Conservation (phyloP, 495 filamentous ascomycete genomes). For the Neurospora tetrasperma region DNA sequence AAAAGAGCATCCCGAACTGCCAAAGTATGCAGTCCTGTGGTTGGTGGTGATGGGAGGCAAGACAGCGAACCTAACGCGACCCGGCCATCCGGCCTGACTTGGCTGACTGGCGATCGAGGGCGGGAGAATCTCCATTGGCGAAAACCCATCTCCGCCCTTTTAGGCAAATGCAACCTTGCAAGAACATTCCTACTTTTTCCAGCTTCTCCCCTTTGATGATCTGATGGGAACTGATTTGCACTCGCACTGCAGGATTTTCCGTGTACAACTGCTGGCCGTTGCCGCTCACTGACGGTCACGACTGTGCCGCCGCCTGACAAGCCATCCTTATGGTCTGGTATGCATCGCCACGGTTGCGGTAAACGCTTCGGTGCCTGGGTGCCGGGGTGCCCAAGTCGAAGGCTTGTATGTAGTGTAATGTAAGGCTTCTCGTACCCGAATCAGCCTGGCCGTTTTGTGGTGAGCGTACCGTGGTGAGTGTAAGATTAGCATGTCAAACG, state of each 20-base stretch:
- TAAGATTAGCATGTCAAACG: not conserved
- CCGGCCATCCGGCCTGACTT: not conserved
- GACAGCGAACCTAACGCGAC: not conserved
- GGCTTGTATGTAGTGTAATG: not conserved
- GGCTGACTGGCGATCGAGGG: not conserved
- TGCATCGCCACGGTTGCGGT: not conserved
- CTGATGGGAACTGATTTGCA: not conserved
- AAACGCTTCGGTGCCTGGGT: not conserved
- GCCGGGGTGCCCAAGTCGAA: not conserved
- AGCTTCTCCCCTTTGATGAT: not conserved
- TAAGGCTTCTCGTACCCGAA: not conserved
- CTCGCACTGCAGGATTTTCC: not conserved
- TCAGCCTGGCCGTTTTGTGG: not conserved
- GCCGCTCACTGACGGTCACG: not conserved
- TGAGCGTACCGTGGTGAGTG: not conserved
- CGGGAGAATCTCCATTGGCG: not conserved
- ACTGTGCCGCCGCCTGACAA: not conserved
- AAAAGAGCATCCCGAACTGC: not conserved
- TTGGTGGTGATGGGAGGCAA: not conserved
- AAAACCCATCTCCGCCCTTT: not conserved
- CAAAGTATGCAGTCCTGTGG: not conserved
- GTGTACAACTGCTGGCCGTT: not conserved
- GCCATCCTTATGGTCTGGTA: not conserved
- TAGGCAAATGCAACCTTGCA: not conserved
- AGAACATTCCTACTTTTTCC: not conserved